Conservation (phyloP, 345 rosid species). For the Salix arbutifolia region DNA sequence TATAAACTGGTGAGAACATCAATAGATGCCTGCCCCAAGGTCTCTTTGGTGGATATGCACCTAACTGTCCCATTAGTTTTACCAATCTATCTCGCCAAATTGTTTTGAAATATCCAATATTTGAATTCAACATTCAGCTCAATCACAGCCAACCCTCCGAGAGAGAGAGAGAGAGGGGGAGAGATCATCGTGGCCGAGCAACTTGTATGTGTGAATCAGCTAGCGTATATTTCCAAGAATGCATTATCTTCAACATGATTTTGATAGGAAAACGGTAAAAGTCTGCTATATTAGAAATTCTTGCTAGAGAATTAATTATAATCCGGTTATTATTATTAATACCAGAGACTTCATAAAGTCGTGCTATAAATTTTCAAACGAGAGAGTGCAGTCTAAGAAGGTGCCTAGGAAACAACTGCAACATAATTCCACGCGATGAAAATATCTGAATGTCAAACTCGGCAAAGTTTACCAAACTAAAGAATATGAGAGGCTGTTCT, state of each 20-base stretch:
- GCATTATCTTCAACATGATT: not conserved
- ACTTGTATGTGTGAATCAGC: not conserved
- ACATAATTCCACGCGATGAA: slow-evolving; percentile 10
- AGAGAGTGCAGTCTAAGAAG: slow-evolving; percentile 16
- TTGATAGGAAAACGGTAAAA: not conserved
- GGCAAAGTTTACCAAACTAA: slow-evolving; percentile 20
- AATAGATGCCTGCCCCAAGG: slow-evolving; percentile 13
- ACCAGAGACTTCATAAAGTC: slow-evolving; percentile 1
- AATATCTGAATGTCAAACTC: slow-evolving; percentile 27
- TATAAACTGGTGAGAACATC: slow-evolving; percentile 10
- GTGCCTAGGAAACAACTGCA: slow-evolving; percentile 17
- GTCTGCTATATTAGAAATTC: not conserved
- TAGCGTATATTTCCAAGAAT: not conserved
- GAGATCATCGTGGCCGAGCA: not conserved
- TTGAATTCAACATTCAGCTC: slow-evolving; percentile 14
- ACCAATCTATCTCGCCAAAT: slow-evolving; percentile 4
- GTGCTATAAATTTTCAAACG: slow-evolving; percentile 7
- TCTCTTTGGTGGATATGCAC: slow-evolving; percentile 31
- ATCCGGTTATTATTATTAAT: not conserved
- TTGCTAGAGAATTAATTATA: not conserved
- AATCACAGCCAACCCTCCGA: not conserved
- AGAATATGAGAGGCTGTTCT: not conserved
- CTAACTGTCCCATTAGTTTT: slow-evolving; percentile 21
- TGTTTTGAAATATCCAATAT: slow-evolving; percentile 11
- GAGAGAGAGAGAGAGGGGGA: too few species aligned